Conservation (phyloP, 352 stramenopile genomes). For the Phytophthora fragariaefolia region DNA sequence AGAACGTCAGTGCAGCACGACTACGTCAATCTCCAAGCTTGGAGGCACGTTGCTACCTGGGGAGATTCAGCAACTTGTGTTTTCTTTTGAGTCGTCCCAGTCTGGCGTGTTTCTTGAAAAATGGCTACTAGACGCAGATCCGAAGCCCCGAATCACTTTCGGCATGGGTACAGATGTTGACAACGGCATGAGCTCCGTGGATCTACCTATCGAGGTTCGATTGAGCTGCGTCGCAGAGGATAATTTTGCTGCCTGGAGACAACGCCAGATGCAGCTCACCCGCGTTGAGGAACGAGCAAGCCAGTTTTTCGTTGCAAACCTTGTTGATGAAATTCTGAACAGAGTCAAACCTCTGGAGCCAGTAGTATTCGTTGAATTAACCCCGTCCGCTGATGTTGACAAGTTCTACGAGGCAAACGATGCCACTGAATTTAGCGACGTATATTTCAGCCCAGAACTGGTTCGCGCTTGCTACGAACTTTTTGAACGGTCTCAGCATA, state of each 20-base stretch:
- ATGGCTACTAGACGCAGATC: slow-evolving; percentile 73
- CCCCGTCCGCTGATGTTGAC: slow-evolving; percentile 27
- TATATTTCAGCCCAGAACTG: slow-evolving; percentile 47
- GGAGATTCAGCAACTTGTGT: slow-evolving; percentile 58
- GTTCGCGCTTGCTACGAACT: slow-evolving; percentile 31
- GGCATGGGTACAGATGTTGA: neutral
- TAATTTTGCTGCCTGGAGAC: slow-evolving; percentile 52
- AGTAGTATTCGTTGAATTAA: slow-evolving; percentile 38
- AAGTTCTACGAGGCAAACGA: slow-evolving; percentile 43
- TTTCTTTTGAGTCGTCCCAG: slow-evolving; percentile 59
- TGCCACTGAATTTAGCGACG: slow-evolving; percentile 35
- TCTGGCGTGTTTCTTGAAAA: slow-evolving; percentile 72
- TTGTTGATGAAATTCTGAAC: slow-evolving; percentile 64
- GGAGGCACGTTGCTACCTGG: slow-evolving; percentile 61
- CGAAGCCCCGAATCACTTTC: slow-evolving; percentile 33
- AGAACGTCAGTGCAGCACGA: slow-evolving; percentile 27
- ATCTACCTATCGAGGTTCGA: slow-evolving; percentile 40
- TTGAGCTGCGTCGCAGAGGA: slow-evolving; percentile 69
- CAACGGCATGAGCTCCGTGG: slow-evolving; percentile 1
- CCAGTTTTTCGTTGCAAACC: slow-evolving; percentile 55
- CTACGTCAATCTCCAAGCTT: slow-evolving; percentile 53
- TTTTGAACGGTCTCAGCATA: slow-evolving; percentile 33
- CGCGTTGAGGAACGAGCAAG: slow-evolving; percentile 34
- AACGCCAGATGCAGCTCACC: slow-evolving; percentile 26
- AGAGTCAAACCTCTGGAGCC: slow-evolving; percentile 38